Conservation (phyloP, 768 basidiomycete genomes). For the Collybia nuda region DNA sequence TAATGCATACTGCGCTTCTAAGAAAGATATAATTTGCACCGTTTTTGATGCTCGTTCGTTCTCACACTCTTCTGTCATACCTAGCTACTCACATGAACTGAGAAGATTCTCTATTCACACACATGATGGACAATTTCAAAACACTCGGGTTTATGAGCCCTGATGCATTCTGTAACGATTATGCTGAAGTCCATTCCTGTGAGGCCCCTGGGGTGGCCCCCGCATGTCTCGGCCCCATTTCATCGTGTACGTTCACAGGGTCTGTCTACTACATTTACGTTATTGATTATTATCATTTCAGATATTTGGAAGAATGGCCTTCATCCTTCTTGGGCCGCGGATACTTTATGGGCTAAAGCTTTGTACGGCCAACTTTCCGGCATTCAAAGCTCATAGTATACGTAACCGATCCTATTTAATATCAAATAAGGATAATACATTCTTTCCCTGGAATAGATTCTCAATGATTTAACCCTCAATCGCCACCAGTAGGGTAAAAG, state of each 20-base stretch:
- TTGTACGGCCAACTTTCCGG: not conserved
- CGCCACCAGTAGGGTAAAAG: too few relatives aligned
- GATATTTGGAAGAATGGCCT: constrained; percentile 22
- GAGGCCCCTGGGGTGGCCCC: too few relatives aligned
- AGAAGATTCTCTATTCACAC: constrained; percentile 11
- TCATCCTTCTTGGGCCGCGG: constrained; percentile 18
- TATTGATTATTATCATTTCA: not conserved
- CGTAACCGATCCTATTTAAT: too few relatives aligned
- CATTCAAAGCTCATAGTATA: not conserved
- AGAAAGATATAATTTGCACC: constrained; percentile 10
- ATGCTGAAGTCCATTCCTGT: constrained; percentile 3
- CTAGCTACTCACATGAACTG: too few relatives aligned
- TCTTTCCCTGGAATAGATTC: too few relatives aligned
- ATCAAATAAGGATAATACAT: too few relatives aligned
- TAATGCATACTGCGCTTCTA: not conserved
- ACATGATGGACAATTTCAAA: constrained; percentile 15
- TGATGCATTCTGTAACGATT: constrained; percentile 14
- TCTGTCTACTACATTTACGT: too few relatives aligned
- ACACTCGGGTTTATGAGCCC: constrained; percentile 16
- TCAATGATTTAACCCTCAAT: too few relatives aligned
- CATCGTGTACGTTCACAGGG: constrained; percentile 3
- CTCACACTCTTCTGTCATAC: not conserved
- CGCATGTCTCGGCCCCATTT: too few relatives aligned
- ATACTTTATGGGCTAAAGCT: constrained; percentile 17
- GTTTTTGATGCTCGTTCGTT: constrained; percentile 19